These are phyloP conservation scores for Wickerhamiella azyma DNA, from an alignment of 805 yeast genomes.

Conservation along the genomic window DNA sequence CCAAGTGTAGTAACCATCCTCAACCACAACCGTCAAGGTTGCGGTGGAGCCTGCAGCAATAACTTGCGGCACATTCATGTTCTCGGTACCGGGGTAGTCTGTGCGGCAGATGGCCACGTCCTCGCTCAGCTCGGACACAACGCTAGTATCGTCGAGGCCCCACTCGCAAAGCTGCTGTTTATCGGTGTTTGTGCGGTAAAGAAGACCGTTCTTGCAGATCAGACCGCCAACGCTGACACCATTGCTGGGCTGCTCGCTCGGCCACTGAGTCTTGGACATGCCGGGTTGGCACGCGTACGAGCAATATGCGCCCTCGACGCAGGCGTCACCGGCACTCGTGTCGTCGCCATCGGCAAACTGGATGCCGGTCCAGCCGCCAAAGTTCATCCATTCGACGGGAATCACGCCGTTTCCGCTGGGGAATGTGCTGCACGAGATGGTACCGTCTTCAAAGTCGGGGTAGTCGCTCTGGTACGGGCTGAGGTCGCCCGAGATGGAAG, in stretches of 20 bases:
- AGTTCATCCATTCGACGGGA: constrained; percentile 53
- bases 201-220: constrained; percentile 66
- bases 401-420: constrained; percentile 79
- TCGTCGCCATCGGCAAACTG: constrained; percentile 38
- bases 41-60: constrained; percentile 51
- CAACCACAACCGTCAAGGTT: constrained; percentile 69
- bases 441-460: constrained; percentile 58
- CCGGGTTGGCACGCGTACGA: constrained; percentile 98
- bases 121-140: constrained; percentile 46
- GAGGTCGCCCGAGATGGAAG: constrained; percentile 23
- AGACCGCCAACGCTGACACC: constrained; percentile 95
- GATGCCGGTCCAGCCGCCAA: constrained; percentile 77
- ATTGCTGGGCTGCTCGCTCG: constrained; percentile 65
- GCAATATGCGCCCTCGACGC: constrained; percentile 86
- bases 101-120: constrained; percentile 91
- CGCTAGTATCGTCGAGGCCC: constrained; percentile 62
- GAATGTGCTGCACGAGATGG: constrained; percentile 48
- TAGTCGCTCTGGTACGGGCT: constrained; percentile 42
- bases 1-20: constrained; percentile 70
- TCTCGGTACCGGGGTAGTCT: constrained; percentile 98
- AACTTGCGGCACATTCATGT: constrained; percentile 90
- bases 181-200: constrained; percentile 65
- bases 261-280: constrained; percentile 99
- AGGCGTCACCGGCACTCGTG: constrained; percentile 47
- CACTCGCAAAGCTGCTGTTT: constrained; percentile 67